Conservation (phyloP, 345 rosid species). For the Erodium maritimum region DNA sequence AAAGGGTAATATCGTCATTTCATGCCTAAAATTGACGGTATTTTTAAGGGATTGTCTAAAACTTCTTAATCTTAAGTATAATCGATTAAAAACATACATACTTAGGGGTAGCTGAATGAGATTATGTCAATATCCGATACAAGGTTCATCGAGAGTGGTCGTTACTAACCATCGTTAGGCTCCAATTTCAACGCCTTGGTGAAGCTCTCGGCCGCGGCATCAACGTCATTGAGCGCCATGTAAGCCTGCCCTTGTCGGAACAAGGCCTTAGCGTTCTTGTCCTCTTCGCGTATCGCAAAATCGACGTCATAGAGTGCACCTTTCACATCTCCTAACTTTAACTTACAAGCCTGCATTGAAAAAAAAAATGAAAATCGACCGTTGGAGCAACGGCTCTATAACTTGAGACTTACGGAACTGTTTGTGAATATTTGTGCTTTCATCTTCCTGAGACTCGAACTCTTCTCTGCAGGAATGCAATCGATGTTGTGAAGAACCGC, state of each 20-base stretch:
- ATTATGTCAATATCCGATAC: background rate
- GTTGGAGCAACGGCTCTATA: constrained; percentile 1
- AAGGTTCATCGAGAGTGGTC: background rate
- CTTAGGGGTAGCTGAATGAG: too few species aligned
- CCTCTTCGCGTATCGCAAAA: constrained; percentile 83
- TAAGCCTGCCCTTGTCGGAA: constrained; percentile 99
- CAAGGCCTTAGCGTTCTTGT: constrained; percentile 77
- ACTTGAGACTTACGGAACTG: constrained; percentile 55
- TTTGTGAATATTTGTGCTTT: constrained; percentile 88
- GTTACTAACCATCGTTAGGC: constrained; percentile 68
- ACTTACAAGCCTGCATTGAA: constrained; percentile 59
- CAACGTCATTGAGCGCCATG: constrained; percentile 78
- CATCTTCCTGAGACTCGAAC: constrained; percentile 64
- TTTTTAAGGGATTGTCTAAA: too few species aligned
- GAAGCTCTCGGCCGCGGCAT: constrained; percentile 93
- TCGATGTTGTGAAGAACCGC: too few species aligned
- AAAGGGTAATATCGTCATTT: too few species aligned
- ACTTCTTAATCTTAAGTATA: too few species aligned
- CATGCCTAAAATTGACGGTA: too few species aligned
- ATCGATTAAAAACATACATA: too few species aligned
- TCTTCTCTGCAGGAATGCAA: constrained; percentile 47
- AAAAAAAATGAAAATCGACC: background rate
- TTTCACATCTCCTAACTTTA: constrained; percentile 71
- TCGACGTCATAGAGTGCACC: constrained; percentile 85
- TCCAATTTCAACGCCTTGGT: constrained; percentile 74